Evolutionary conservation across 2,329 filamentous ascomycete species (phyloP).

Genomic region (Aspergillus ibericus): DNA sequence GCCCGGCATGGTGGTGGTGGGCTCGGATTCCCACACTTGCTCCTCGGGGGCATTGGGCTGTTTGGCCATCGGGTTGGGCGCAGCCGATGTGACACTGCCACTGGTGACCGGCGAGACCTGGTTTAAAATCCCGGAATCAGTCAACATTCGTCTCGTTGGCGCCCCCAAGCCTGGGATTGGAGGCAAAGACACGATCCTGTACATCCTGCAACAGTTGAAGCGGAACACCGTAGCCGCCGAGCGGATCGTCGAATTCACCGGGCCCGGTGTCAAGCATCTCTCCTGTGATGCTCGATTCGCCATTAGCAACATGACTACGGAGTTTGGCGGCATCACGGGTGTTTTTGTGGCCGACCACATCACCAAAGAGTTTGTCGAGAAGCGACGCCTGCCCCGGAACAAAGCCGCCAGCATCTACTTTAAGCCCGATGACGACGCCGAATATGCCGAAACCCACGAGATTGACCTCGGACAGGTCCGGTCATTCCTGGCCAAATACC

Average conservation of each 20-base stretch:
- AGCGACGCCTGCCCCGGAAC: conserved; percentile 36
- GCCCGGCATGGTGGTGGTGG: conserved; percentile 47
- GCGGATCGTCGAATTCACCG: conserved; percentile 48
- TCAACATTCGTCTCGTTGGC: conserved; percentile 44
- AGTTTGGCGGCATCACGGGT: conserved; percentile 48
- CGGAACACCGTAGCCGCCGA: conserved; percentile 49
- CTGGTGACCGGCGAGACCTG: conserved; percentile 50
- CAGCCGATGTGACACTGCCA: conserved; percentile 48
- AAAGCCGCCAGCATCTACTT: conserved; percentile 40
- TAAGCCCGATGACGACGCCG: conserved; percentile 39
- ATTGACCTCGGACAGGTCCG: conserved; percentile 43
- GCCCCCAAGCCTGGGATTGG: conserved; percentile 39
- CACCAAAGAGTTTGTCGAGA: conserved; percentile 37
- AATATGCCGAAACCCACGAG: conserved; percentile 38
- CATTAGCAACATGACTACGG: conserved; percentile 51
- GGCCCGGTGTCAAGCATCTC: conserved; percentile 42
- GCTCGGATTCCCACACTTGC: conserved; percentile 51
- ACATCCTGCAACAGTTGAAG: conserved; percentile 47
- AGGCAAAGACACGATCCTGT: conserved; percentile 50
- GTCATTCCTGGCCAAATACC: conserved; percentile 44
- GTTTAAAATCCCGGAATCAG: conserved; percentile 48
- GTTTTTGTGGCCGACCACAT: conserved; percentile 44
- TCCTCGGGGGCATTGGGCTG: conserved; percentile 44
- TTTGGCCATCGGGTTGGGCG: conserved; percentile 49
- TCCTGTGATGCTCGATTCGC: conserved; percentile 49